Evolutionary conservation across 148 eudicot genomes (phyloP).

Genomic region (Pharnaceum exiguum): DNA sequence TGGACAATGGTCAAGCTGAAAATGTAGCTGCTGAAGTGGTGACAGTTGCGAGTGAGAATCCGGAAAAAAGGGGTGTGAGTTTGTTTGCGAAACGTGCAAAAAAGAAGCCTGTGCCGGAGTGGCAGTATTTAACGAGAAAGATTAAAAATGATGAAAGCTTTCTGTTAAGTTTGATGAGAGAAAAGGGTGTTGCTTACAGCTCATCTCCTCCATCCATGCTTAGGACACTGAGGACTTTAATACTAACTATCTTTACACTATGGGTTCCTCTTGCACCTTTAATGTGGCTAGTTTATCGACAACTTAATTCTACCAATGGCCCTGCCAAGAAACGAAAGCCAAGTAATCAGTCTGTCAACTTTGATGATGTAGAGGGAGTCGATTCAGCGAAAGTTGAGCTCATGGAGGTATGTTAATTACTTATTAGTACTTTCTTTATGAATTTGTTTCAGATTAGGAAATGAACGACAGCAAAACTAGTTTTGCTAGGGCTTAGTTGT

Average conservation of each 20-base stretch:
- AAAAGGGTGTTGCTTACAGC: conserved; percentile 62
- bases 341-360: conserved; percentile 58
- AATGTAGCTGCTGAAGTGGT: conserved; percentile 23
- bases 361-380: conserved; percentile 96
- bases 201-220: conserved; percentile 85
- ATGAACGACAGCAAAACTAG: too few species aligned
- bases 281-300: conserved; percentile 94
- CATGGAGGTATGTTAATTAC: conserved; percentile 64
- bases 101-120: conserved; percentile 33
- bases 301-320: conserved; percentile 73
- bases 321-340: conserved; percentile 69
- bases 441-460: too few species aligned
- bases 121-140: conserved; percentile 84
- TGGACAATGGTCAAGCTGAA: conserved; percentile 15
- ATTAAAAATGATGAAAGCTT: conserved; percentile 79
- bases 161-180: conserved; percentile 80
- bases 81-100: conserved; percentile 25
- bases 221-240: conserved; percentile 53
- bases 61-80: conserved; percentile 11
- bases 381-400: conserved; percentile 97
- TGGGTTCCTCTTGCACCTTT: conserved; percentile 91
- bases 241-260: conserved; percentile 67
- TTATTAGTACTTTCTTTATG: too few species aligned
- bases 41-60: conserved; percentile 10
- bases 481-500: too few species aligned